Conservation (phyloP, 2,329 filamentous ascomycete species). For the Lasiodiplodia hormozganensis region DNA sequence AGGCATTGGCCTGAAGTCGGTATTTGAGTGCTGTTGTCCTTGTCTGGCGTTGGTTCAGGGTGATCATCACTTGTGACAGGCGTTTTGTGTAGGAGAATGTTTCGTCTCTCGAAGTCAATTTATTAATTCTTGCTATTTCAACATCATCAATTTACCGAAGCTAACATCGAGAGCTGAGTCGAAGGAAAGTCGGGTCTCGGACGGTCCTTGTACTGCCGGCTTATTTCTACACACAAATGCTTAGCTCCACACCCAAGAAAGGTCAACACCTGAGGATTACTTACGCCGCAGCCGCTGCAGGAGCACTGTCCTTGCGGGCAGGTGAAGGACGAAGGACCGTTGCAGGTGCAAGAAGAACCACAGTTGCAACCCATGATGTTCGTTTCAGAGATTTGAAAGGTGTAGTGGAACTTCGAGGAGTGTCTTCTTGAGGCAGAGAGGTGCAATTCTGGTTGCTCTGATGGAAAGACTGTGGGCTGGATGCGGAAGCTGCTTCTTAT, state of each 20-base stretch:
- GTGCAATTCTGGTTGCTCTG: not conserved
- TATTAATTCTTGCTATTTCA: not conserved
- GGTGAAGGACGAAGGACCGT: slow-evolving; percentile 5
- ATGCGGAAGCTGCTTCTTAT: slow-evolving; percentile 10
- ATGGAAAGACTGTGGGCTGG: no score
- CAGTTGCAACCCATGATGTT: slow-evolving; percentile 20
- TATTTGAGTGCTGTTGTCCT: no score
- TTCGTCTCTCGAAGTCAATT: not conserved
- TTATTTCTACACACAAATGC: not conserved
- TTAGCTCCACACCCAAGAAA: not conserved
- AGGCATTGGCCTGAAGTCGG: not conserved
- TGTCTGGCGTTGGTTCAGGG: no score
- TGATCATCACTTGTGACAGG: no score
- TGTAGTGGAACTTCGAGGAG: not conserved
- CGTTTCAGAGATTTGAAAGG: not conserved
- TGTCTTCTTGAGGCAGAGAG: not conserved
- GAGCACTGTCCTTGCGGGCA: slow-evolving; percentile 12
- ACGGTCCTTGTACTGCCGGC: not conserved
- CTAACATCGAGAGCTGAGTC: no score
- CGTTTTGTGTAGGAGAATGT: no score
- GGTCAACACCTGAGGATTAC: not conserved
- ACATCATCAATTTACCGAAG: not conserved
- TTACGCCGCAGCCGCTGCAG: slow-evolving; percentile 20
- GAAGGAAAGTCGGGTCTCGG: no score
- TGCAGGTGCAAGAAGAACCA: slow-evolving; percentile 17